Base-by-base conservation (phyloP, 805 yeast genomes). In the Pichia deserticola region DNA sequence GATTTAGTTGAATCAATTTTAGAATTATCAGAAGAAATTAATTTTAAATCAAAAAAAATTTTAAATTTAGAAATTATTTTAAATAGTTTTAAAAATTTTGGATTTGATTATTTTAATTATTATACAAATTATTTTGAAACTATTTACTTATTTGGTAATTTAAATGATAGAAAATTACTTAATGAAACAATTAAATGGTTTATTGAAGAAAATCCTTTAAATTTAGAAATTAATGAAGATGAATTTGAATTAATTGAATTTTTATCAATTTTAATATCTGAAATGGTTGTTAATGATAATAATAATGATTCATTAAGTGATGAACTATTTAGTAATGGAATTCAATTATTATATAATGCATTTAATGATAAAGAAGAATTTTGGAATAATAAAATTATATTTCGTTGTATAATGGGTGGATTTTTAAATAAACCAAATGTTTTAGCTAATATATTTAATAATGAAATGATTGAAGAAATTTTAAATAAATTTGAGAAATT, bases 1-100 rank as follows among this genome's bases (percentile, higher is more conserved):
- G 92, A 87, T 58, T 87, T 86, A 60, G 77, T 84, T 57, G 76
- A 85, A 38, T 96, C 89, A 62, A 73, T 80, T 40, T 78, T 89
- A 62, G 95, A 87, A 53, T 71, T 93, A 42, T 65, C 75, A 45
- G 83, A 78, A 60, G 79, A 87, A 44, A 84, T 82, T 47, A 81
- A 81, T 57, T 78, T 81, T 53, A 78, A 87, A 25, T 79, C 83
- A 15, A 68, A 71, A 51, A 51, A 54, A 20, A 57, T 67, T 39
- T 76, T 67, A 57, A 65, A 70, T 42, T 55, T 65, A 27, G 48
- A 46, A 10, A 25, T 47, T 11, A 70, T 73, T 49, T 61, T 77
- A 43, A 70, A 68, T 7, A 65, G 78, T 5, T 77, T 78, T 57
- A 77, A 76, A 50, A 72, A 74, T 35, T 78, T 74, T 59, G 83